Conservation (phyloP, 2,329 filamentous ascomycete species). For the Scedosporium boydii region DNA sequence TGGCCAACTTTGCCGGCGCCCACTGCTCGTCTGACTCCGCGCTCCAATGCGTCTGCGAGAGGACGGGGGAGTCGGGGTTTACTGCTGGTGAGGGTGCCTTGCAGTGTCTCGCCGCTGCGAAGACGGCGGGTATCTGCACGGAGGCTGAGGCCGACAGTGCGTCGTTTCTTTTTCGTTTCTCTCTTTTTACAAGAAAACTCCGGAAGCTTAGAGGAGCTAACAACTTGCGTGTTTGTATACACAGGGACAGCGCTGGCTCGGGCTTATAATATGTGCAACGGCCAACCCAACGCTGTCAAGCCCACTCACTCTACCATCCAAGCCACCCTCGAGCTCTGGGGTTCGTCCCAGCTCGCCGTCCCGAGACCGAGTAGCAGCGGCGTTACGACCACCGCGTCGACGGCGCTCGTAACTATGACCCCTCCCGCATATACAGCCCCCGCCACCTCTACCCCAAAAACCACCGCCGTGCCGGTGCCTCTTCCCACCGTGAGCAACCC, state of each 20-base stretch:
- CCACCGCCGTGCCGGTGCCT: neutral
- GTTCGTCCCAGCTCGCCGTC: neutral
- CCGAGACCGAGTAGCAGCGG: neutral
- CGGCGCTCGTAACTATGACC: neutral
- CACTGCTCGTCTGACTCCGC: slow-evolving; percentile 38
- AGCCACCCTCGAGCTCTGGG: slow-evolving; percentile 37
- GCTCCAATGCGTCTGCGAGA: slow-evolving; percentile 55
- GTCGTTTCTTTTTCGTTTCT: neutral
- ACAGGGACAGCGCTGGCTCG: slow-evolving; percentile 7
- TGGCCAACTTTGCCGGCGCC: slow-evolving; percentile 43
- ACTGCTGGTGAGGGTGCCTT: slow-evolving; percentile 65
- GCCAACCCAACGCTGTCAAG: slow-evolving; percentile 36
- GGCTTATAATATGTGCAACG: slow-evolving; percentile 51
- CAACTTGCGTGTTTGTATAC: neutral
- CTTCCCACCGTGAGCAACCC: slow-evolving; percentile 10
- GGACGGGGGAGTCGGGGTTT: slow-evolving; percentile 48
- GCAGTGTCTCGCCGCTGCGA: slow-evolving; percentile 53
- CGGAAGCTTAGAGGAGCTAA: neutral
- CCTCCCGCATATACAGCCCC: slow-evolving; percentile 3
- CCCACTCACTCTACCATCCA: slow-evolving; percentile 50
- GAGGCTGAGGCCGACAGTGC: slow-evolving; percentile 22
- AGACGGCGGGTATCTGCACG: slow-evolving; percentile 39
- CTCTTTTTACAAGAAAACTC: neutral
- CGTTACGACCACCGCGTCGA: neutral
- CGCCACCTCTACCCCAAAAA: neutral